Percentiles rank a stretch among this genome's conserved stretches.
phyloP scores from a whole-genome alignment of 176 grass and related monocot genomes.

The Musa troglodytarum region DNA sequence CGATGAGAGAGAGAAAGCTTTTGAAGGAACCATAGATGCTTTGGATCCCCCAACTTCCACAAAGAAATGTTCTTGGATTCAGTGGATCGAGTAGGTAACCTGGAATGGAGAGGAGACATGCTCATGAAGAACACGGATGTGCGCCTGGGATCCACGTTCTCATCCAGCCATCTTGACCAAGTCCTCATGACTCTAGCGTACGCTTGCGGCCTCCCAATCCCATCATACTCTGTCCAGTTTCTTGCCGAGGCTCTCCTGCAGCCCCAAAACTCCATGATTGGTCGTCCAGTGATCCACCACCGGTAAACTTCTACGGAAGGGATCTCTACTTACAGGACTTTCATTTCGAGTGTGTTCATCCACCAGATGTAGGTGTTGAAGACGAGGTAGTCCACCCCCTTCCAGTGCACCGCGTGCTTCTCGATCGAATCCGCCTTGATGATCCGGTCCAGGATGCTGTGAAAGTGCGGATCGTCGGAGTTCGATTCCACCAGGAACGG shows the following conservation, averaged over 20 bases:
- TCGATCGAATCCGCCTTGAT: slow-evolving; percentile 8
- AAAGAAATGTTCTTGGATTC: too few species aligned
- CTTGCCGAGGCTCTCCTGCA: slow-evolving; percentile 40
- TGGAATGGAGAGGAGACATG: slow-evolving; percentile 84
- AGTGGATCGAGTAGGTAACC: background rate
- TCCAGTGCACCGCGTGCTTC: slow-evolving; percentile 12
- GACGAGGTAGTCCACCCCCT: slow-evolving; percentile 9
- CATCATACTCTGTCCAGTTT: slow-evolving; percentile 63
- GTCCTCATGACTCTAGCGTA: slow-evolving; percentile 61
- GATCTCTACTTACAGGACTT: slow-evolving; percentile 6
- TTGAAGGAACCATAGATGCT: too few species aligned
- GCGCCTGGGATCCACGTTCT: slow-evolving; percentile 58
- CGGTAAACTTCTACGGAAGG: too few species aligned
- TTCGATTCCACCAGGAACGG: slow-evolving; percentile 84
- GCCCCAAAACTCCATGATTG: too few species aligned
- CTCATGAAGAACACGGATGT: slow-evolving; percentile 92
- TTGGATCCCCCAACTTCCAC: too few species aligned
- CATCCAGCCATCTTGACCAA: slow-evolving; percentile 68
- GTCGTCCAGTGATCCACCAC: too few species aligned
- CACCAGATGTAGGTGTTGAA: slow-evolving; percentile 22
- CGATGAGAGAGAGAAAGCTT: too few species aligned
- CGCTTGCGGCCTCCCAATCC: slow-evolving; percentile 47
- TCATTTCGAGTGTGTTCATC: slow-evolving; percentile 4
- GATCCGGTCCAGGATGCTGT: slow-evolving; percentile 32
- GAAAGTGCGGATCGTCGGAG: slow-evolving; percentile 59